Evolutionary conservation across 1,139 yeast genomes (phyloP).

Genomic region (Geotrichum phurueaensis): DNA sequence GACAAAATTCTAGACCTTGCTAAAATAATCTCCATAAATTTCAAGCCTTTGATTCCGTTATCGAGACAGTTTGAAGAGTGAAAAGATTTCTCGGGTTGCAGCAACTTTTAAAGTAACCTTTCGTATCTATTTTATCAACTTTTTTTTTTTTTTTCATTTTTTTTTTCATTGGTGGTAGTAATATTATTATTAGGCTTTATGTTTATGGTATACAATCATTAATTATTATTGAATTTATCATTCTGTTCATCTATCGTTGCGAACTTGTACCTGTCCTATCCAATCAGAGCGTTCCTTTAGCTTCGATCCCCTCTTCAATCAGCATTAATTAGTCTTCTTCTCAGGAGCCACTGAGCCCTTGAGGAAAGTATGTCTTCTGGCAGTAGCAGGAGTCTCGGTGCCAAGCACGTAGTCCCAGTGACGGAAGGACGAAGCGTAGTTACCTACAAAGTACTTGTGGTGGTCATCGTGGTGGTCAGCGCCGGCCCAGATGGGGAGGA

Average conservation of each 20-base stretch:
- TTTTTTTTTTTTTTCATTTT: too few relatives aligned
- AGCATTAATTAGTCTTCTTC: conserved; percentile 23
- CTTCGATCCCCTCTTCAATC: conserved; percentile 76
- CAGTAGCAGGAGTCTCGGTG: conserved; percentile 57
- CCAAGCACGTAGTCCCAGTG: conserved; percentile 84
- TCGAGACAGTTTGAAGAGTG: too few relatives aligned
- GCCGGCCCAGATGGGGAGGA: conserved; percentile 95
- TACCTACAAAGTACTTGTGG: conserved; percentile 84
- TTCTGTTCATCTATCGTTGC: conserved; percentile 43
- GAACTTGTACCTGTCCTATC: conserved; percentile 75
- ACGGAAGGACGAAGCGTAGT: conserved; percentile 88
- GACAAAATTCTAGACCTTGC: too few relatives aligned
- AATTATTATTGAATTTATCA: neutral
- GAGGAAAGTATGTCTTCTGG: conserved; percentile 47
- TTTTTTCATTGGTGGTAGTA: neutral
- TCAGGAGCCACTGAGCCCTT: neutral
- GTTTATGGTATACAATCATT: neutral
- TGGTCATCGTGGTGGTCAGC: conserved; percentile 97
- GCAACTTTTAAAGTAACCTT: too few relatives aligned
- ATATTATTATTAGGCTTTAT: conserved; percentile 45
- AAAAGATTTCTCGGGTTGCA: too few relatives aligned
- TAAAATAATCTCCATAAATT: too few relatives aligned
- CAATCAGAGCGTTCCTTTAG: conserved; percentile 65
- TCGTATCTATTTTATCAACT: too few relatives aligned
- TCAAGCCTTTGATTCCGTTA: too few relatives aligned